Evolutionary conservation across 2,329 filamentous ascomycete genomes (phyloP).

Genomic region (Gaeumannomyces sp.): DNA sequence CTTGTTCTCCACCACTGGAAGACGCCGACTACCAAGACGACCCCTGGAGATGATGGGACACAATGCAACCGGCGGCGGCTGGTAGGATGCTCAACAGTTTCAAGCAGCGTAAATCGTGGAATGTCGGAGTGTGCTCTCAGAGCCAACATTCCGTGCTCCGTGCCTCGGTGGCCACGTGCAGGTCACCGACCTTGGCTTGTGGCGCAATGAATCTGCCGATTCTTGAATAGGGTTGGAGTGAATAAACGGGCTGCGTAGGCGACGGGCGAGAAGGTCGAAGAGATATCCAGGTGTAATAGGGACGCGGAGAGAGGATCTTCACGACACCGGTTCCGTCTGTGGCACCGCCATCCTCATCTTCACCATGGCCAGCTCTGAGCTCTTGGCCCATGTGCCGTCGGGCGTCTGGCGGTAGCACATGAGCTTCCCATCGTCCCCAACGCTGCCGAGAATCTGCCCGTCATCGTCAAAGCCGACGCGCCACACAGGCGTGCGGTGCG

Average conservation of each 20-base stretch:
- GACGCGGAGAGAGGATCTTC: not conserved
- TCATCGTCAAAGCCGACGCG: conserved; percentile 62
- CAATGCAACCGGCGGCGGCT: too few species aligned
- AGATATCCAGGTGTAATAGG: not conserved
- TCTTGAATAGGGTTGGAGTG: not conserved
- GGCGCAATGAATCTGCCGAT: not conserved
- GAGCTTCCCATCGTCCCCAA: conserved; percentile 67
- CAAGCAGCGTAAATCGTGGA: too few species aligned
- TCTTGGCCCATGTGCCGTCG: conserved; percentile 52
- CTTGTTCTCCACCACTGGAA: too few species aligned
- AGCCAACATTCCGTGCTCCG: too few species aligned
- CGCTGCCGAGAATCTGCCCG: conserved; percentile 68
- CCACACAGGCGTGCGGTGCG: conserved; percentile 68
- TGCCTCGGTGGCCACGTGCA: not conserved
- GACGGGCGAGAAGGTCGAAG: not conserved
- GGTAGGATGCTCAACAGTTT: too few species aligned
- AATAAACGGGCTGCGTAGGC: not conserved
- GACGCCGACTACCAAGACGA: too few species aligned
- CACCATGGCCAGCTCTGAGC: conserved; percentile 52
- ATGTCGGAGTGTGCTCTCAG: too few species aligned
- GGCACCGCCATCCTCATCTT: conserved; percentile 47
- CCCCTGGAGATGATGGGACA: too few species aligned
- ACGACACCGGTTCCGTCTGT: not conserved
- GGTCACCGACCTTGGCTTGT: not conserved
- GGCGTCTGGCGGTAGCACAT: conserved; percentile 56